A percentile compares a stretch with the other conserved stretches of the same genome.
Evolutionary conservation across 2,329 filamentous ascomycete genomes (phyloP).

Genomic region (Lachnellula hyalina): DNA sequence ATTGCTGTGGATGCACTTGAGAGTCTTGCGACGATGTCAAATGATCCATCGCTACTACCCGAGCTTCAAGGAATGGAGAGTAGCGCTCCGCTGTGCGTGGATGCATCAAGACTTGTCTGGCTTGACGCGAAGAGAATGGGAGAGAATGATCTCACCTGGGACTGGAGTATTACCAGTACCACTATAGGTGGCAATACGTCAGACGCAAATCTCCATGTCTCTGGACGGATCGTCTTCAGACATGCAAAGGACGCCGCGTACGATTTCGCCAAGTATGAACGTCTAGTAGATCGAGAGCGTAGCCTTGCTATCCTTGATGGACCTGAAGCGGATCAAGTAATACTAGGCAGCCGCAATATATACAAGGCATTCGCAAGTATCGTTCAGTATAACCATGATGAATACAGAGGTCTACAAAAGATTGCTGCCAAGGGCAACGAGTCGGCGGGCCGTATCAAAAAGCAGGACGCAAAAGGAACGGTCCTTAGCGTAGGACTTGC

Average conservation of each 20-base stretch:
- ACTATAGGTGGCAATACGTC: not conserved
- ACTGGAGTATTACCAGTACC: conserved; percentile 3
- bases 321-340: conserved; percentile 3
- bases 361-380: conserved; percentile 6
- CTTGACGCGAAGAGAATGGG: not conserved
- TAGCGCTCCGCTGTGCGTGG: conserved; percentile 7
- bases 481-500: conserved; percentile 7
- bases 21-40: conserved; percentile 5
- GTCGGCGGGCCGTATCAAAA: conserved; percentile 3
- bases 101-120: conserved; percentile 5
- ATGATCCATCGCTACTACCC: not conserved
- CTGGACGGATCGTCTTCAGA: not conserved
- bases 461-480: not conserved
- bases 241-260: not conserved
- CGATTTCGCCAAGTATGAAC: conserved; percentile 5
- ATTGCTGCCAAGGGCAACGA: not conserved
- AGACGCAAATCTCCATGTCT: conserved; percentile 2
- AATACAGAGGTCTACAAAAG: conserved; percentile 4
- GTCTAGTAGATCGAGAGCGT: not conserved
- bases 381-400: conserved; percentile 5
- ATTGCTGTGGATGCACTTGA: conserved; percentile 10
- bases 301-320: not conserved
- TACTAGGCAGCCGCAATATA: conserved; percentile 7
- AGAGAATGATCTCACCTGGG: not conserved
- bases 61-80: conserved; percentile 4